Evolutionary conservation across 768 basidiomycete species (phyloP), one percentile per base, ranked within the genome.

Genomic region (Lactarius trivialis): DNA sequence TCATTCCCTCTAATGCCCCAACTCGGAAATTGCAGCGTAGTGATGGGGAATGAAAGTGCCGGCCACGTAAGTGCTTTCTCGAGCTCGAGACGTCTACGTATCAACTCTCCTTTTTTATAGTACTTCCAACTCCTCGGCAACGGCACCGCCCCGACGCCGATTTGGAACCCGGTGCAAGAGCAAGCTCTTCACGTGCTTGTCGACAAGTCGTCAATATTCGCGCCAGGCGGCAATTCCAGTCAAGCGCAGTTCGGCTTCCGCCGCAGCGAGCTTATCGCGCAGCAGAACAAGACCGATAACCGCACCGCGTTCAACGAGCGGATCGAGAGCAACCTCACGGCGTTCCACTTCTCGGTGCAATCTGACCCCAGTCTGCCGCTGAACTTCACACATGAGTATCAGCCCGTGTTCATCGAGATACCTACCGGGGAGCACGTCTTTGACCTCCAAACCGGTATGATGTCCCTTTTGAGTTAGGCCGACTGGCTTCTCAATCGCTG

Each of bases 341-440:
- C 74, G 32, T 84, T 82, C 71, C 79, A 83, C 64, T 79, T 82
- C 55, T 81, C 80, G 11, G 74, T 85, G 60, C 72, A 73, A 53
- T 60, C 69, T 49, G 77, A 83, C 63, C 65, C 74, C 17, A 51
- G 51, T n/a, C 69, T 68, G 26, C 79, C 79, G 14, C 69, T 86
- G 67, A 83, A 84, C 67, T 77, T 76, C 65, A 75, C 65, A 9
- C 84, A 85, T 60, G 84, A 86, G 67, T 84, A 86, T 67, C 84
- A 86, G 67, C 75, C 81, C 55, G 81, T 86, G 15, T 85, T 81
- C 70, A 82, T 85, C 60, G 84, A 86, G 71, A 81, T 82, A 1
- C 75, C 69, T 56, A 85, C 86, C 66, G 82, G 83, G 7, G 76
- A 79, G 3, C 83, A 84, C 71, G 75, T 85, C 24, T 86, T 86